A percentile compares a stretch with the other conserved stretches of the same genome.
Conservation (phyloP, 768 basidiomycete species). For the Panellus pusillus region DNA sequence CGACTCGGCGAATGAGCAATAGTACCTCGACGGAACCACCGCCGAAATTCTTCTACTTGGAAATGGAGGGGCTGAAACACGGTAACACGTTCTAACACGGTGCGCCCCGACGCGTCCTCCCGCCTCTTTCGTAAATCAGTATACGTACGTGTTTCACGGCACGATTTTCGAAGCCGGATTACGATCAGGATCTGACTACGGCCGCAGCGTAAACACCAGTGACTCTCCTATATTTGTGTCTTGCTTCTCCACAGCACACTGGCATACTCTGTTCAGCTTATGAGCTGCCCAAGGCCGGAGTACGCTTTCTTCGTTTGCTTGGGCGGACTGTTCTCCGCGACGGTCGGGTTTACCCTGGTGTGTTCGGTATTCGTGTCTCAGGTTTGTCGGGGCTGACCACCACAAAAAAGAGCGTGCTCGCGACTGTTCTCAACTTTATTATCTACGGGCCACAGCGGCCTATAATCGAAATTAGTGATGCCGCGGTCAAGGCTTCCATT, state of each 20-base stretch:
- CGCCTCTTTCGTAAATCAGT: too few species aligned
- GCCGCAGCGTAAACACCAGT: too few species aligned
- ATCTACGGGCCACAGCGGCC: background rate
- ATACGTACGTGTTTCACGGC: too few species aligned
- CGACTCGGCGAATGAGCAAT: too few species aligned
- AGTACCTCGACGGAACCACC: too few species aligned
- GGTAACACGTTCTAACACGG: too few species aligned
- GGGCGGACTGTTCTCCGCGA: slow-evolving; percentile 2
- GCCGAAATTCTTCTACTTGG: too few species aligned
- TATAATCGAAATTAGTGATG: slow-evolving; percentile 7
- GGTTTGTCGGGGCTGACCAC: background rate
- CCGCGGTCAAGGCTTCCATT: slow-evolving; percentile 13
- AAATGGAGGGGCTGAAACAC: too few species aligned
- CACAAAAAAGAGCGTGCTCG: slow-evolving; percentile 8
- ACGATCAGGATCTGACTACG: background rate
- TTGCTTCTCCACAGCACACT: too few species aligned
- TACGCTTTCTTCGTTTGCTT: background rate
- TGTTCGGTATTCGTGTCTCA: background rate
- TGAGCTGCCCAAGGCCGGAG: slow-evolving; percentile 5
- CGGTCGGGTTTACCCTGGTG: slow-evolving; percentile 11
- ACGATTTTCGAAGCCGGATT: background rate
- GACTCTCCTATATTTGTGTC: too few species aligned
- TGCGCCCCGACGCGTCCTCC: too few species aligned
- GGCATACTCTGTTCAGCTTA: background rate
- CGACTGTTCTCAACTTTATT: background rate